phyloP scores from a whole-genome alignment of 2,329 filamentous ascomycete species.

The Fusarium oligoseptatum region DNA sequence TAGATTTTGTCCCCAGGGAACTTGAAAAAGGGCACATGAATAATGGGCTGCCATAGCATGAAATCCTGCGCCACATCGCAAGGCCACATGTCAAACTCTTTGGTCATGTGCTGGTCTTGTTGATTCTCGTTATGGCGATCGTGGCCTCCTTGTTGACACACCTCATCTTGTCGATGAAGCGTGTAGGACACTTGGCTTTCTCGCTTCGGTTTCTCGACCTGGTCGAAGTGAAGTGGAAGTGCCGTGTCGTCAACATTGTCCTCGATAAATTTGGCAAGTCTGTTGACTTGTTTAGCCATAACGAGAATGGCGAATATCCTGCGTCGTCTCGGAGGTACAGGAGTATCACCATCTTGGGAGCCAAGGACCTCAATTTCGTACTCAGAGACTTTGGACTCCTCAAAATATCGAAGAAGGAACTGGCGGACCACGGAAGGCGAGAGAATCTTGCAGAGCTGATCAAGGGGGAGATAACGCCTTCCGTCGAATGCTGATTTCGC shows the following conservation, averaged over 20 bases:
- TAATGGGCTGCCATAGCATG: too few relatives aligned
- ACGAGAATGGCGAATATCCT: not conserved
- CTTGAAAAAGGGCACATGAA: not conserved
- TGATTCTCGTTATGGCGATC: too few relatives aligned
- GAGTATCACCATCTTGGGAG: not conserved
- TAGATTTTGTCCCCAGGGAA: not conserved
- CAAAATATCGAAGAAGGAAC: not conserved
- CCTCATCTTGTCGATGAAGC: not conserved
- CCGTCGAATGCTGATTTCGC: not conserved
- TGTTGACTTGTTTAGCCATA: not conserved
- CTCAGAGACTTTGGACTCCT: not conserved
- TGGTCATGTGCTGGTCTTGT: too few relatives aligned
- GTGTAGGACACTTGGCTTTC: not conserved
- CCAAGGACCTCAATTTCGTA: not conserved
- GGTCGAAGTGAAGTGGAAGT: not conserved
- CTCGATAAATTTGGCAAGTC: not conserved
- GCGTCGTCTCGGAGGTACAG: not conserved
- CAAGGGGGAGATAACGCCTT: not conserved
- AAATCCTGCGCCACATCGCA: too few relatives aligned
- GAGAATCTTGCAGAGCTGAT: not conserved
- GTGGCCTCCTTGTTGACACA: too few relatives aligned
- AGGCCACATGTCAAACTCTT: too few relatives aligned
- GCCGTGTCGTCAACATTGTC: not conserved
- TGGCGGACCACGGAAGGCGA: not conserved
- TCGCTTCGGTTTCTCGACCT: too few relatives aligned